Conservation (phyloP, 129 eudicot genomes). For the Lonicera japonica region DNA sequence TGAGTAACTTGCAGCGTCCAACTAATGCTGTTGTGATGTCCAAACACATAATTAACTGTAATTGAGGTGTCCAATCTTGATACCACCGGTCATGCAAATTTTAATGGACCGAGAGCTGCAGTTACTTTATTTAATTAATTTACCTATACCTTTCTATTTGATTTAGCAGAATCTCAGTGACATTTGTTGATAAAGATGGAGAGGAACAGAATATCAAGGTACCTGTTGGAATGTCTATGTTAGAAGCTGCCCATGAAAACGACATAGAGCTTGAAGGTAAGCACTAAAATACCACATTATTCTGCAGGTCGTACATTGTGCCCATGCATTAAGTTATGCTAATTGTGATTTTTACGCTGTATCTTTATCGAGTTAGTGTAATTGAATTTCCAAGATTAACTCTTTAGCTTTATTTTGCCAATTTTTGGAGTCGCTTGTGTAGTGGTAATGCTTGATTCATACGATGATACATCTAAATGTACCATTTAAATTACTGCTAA, state of each 20-base stretch:
- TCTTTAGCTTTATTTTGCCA: no score
- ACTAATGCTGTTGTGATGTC: no score
- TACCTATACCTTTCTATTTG: background rate
- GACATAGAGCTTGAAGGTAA: conserved; percentile 89
- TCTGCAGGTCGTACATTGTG: no score
- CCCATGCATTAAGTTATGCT: background rate
- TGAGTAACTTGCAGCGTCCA: no score
- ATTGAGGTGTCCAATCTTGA: no score
- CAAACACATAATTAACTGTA: no score
- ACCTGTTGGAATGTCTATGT: conserved; percentile 75
- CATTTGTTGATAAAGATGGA: conserved; percentile 74
- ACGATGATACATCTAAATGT: no score
- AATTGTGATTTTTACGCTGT: background rate
- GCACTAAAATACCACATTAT: background rate
- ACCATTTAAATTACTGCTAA: no score
- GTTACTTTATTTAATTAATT: background rate
- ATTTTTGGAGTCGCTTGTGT: background rate
- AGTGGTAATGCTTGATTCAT: background rate
- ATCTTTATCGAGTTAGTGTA: no score
- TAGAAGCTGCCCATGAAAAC: conserved; percentile 89
- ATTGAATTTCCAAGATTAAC: no score
- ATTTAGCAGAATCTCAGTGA: conserved; percentile 63
- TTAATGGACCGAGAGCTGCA: no score
- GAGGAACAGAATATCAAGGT: conserved; percentile 68
- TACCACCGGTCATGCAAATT: no score